phyloP scores from a whole-genome alignment of 148 eudicot genomes.

The Nyssa sinensis region DNA sequence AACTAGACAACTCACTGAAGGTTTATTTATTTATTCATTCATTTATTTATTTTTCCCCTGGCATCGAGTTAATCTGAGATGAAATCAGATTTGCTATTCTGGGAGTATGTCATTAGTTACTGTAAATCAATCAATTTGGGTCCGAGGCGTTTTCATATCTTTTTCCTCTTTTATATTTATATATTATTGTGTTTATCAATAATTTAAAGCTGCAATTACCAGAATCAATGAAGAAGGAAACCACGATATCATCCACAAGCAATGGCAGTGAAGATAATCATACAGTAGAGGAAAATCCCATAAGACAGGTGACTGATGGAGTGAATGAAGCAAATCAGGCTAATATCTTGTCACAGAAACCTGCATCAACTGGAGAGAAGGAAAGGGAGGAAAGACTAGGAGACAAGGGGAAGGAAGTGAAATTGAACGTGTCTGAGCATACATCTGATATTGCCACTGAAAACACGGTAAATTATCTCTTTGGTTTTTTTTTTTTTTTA shows the following conservation, averaged over 20 bases:
- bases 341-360: constrained; percentile 6
- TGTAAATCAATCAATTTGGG: not conserved
- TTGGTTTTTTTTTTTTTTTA: not conserved
- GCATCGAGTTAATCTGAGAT: not conserved
- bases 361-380: constrained; percentile 8
- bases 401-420: constrained; percentile 2
- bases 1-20: constrained; percentile 57
- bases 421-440: constrained; percentile 7
- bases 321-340: constrained; percentile 8
- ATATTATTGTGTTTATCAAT: not conserved
- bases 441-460: constrained; percentile 2
- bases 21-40: constrained; percentile 32
- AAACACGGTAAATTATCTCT: constrained; percentile 12
- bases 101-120: not conserved
- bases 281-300: constrained; percentile 33
- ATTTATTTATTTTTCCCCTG: not conserved
- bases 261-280: constrained; percentile 20
- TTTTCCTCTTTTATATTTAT: not conserved
- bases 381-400: constrained; percentile 6
- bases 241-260: too few species aligned
- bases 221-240: constrained; percentile 37
- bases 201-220: constrained; percentile 9
- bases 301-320: constrained; percentile 50
- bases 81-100: not conserved
- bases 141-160: not conserved